Conservation (phyloP, 192 early-diverging fungal species). For the Podila epigama region DNA sequence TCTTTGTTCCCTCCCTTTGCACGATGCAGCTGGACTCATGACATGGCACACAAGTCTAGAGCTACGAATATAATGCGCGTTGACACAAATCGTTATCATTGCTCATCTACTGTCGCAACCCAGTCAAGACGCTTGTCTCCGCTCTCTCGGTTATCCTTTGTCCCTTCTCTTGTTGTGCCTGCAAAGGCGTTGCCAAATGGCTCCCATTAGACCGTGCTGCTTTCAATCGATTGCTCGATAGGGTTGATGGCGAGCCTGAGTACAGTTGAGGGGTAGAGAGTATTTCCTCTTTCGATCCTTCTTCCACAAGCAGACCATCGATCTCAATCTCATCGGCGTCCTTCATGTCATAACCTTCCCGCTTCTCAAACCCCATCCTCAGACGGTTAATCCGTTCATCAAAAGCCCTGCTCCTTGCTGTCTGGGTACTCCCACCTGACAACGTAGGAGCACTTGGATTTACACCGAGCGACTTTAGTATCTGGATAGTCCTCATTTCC, state of each 20-base stretch:
- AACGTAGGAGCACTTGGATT: slow-evolving; percentile 1
- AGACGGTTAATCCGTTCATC: slow-evolving; percentile 20
- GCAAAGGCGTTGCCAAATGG: too few species aligned
- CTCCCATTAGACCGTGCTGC: not conserved
- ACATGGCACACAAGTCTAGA: too few species aligned
- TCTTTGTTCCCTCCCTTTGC: too few species aligned
- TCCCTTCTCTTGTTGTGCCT: too few species aligned
- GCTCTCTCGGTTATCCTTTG: too few species aligned
- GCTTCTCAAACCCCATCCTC: slow-evolving; percentile 31
- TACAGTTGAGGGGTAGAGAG: slow-evolving; percentile 25
- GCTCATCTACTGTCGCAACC: too few species aligned
- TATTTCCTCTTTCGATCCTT: slow-evolving; percentile 5
- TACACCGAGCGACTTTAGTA: slow-evolving; percentile 23
- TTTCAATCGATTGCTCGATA: not conserved
- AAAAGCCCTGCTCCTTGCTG: not conserved
- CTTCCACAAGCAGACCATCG: slow-evolving; percentile 30
- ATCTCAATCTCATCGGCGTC: slow-evolving; percentile 48
- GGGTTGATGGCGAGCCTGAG: not conserved
- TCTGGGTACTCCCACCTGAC: not conserved
- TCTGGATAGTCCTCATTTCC: slow-evolving; percentile 24
- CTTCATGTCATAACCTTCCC: slow-evolving; percentile 23
- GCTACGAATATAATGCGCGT: too few species aligned
- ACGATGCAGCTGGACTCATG: too few species aligned
- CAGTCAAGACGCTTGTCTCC: too few species aligned
- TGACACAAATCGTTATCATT: too few species aligned